Percentiles rank a stretch among this genome's conserved stretches.
Conservation (phyloP, 768 basidiomycete species). For the Cystofilobasidium macerans region DNA sequence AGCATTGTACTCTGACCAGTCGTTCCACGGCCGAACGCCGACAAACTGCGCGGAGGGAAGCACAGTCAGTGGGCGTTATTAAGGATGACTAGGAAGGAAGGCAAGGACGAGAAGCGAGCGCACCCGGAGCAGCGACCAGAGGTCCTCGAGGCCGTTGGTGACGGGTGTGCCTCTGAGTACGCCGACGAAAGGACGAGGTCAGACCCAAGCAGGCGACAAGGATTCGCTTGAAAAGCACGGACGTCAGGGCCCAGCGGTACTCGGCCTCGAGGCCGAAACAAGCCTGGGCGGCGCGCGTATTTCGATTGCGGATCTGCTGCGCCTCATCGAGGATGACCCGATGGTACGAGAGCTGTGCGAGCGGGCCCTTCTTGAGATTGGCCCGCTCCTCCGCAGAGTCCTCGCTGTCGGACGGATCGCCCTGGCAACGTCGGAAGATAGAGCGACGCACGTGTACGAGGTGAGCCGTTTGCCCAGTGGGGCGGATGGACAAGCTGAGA, state of each 20-base stretch:
- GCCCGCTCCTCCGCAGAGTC: background rate
- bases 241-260: constrained; percentile 55
- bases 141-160: constrained; percentile 52
- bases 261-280: constrained; percentile 47
- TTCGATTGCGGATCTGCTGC: constrained; percentile 43
- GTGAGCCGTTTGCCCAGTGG: too few species aligned
- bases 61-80: background rate
- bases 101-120: background rate
- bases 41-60: constrained; percentile 44
- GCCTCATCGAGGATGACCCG: constrained; percentile 63
- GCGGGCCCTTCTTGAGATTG: constrained; percentile 43
- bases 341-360: constrained; percentile 51
- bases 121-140: constrained; percentile 35
- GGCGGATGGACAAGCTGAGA: background rate
- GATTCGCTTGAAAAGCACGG: constrained; percentile 28
- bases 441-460: too few species aligned
- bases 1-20: constrained; percentile 53
- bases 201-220: background rate
- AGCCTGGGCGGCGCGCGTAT: constrained; percentile 27
- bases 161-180: constrained; percentile 45
- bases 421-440: too few species aligned
- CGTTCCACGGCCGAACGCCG: constrained; percentile 41
- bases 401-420: background rate
- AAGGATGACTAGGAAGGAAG: background rate
- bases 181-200: background rate